Evolutionary conservation across 2,329 filamentous ascomycete species (phyloP).

Genomic region (Calonectria ilicicola): DNA sequence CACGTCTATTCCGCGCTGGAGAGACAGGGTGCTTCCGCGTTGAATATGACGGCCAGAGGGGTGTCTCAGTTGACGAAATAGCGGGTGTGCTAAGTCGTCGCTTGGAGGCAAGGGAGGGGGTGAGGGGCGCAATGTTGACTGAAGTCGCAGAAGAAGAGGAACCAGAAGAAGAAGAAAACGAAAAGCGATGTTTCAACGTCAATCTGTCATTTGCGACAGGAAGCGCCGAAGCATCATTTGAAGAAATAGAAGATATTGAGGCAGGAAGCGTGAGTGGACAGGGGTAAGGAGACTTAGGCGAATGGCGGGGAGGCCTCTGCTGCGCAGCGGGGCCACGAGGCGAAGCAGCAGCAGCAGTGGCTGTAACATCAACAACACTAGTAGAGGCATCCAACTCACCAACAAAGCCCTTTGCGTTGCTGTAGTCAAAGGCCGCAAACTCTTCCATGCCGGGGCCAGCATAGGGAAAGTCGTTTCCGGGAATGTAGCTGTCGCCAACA

Average conservation of each 20-base stretch:
- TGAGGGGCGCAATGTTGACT: conserved; percentile 11
- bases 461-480: conserved; percentile 67
- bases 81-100: conserved; percentile 33
- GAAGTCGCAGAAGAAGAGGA: conserved; percentile 53
- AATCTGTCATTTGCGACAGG: conserved; percentile 27
- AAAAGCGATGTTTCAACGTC: conserved; percentile 31
- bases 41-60: conserved; percentile 31
- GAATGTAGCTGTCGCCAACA: conserved; percentile 67
- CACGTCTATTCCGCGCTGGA: conserved; percentile 35
- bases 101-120: conserved; percentile 24
- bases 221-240: conserved; percentile 30
- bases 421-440: conserved; percentile 60
- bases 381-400: conserved; percentile 60
- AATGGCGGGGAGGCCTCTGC: conserved; percentile 29
- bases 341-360: conserved; percentile 14
- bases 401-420: conserved; percentile 64
- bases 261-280: not conserved
- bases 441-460: conserved; percentile 63
- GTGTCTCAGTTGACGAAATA: conserved; percentile 43
- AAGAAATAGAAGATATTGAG: conserved; percentile 30
- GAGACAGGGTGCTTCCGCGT: conserved; percentile 25
- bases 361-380: conserved; percentile 23
- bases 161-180: conserved; percentile 37
- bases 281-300: conserved; percentile 10
- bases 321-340: conserved; percentile 19